Base-by-base conservation (phyloP, 208 protist genomes). In the Leishmania martiniquensis region DNA sequence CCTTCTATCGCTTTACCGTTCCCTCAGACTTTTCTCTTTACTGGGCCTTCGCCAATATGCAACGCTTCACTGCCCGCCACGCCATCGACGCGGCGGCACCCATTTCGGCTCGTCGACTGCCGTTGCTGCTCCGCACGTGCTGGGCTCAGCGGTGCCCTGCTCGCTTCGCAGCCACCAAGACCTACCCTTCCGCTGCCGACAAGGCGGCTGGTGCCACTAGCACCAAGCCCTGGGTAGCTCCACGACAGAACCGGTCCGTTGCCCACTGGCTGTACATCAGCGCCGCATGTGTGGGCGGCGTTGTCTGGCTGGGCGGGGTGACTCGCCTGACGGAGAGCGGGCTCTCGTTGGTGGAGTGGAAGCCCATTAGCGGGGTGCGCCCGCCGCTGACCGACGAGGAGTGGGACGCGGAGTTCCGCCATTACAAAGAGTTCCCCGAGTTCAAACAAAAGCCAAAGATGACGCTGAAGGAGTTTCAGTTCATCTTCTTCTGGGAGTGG, bases 401-500 rank as follows among this genome's bases (percentile, higher is more conserved):
- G 78, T 99, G 98, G 98, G 95, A 98, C 63, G 88, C 70, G 12
- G 97, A 99, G 87, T 99, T 99, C 89, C 89, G 90, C 69, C 96
- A 98, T 84, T 99, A 99, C 89, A 93, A 99, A 82, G 86, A 97
- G 79, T 99, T 89, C 75, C 98, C 98, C 6, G 96, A 99, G 87
- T 99, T 96, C 86, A 89, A 98, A 82, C 93, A 98, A 90, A 95
- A 98, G 75, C 85, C 91, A 29, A 87, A 93, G 69, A 99, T 99
- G 91, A 98, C 94, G 51, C 72, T 99, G 55, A 83, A 92, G 44
- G 96, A 99, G 72, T 99, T 99, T 82, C 98, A 99, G 89, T 89
- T 89, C 67, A 99, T 99, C 65, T 99, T 98, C 83, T 99, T 96
- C 77, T 98, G 91, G 95, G 98, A 99, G 87, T 99, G 96, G 90